A percentile compares a stretch with the other conserved stretches of the same genome.
Evolutionary conservation across 2,329 filamentous ascomycete genomes (phyloP).

Genomic region (Clonostachys sp.): DNA sequence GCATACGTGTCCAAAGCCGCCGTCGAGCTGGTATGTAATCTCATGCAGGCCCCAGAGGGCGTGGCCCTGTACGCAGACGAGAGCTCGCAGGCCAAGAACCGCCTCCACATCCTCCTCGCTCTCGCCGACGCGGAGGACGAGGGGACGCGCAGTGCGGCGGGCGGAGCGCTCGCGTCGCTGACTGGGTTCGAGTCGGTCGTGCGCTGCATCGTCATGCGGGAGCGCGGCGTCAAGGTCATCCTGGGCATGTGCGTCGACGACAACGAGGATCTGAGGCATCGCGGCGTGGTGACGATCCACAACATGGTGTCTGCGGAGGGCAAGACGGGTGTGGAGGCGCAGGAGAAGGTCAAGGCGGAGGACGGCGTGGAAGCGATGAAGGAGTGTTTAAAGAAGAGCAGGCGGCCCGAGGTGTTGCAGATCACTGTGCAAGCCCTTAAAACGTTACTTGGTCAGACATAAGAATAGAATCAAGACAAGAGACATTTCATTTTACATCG

Average conservation of each 20-base stretch:
- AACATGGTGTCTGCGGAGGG: constrained; percentile 69
- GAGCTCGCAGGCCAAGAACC: constrained; percentile 61
- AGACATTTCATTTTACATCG: background rate
- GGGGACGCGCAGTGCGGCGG: constrained; percentile 76
- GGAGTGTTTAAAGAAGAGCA: constrained; percentile 63
- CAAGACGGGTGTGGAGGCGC: constrained; percentile 56
- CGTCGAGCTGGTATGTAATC: constrained; percentile 87
- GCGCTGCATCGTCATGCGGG: constrained; percentile 62
- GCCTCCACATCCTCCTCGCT: constrained; percentile 80
- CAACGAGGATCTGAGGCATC: constrained; percentile 60
- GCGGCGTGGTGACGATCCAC: constrained; percentile 71
- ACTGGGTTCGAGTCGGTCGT: constrained; percentile 75
- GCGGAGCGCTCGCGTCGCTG: constrained; percentile 81
- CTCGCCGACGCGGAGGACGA: constrained; percentile 82
- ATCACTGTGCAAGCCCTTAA: constrained; percentile 71
- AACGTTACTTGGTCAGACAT: constrained; percentile 45
- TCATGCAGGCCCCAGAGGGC: constrained; percentile 66
- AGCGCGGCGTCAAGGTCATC: constrained; percentile 72
- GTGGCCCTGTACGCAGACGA: constrained; percentile 66
- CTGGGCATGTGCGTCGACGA: constrained; percentile 75
- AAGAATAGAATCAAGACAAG: background rate
- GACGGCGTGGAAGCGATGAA: constrained; percentile 66
- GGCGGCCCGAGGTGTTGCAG: constrained; percentile 65
- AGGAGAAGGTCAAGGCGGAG: constrained; percentile 54
- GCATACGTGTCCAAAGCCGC: constrained; percentile 73